phyloP scores from a whole-genome alignment of 2,329 filamentous ascomycete species.

The Aspergillus aculeatinus region DNA sequence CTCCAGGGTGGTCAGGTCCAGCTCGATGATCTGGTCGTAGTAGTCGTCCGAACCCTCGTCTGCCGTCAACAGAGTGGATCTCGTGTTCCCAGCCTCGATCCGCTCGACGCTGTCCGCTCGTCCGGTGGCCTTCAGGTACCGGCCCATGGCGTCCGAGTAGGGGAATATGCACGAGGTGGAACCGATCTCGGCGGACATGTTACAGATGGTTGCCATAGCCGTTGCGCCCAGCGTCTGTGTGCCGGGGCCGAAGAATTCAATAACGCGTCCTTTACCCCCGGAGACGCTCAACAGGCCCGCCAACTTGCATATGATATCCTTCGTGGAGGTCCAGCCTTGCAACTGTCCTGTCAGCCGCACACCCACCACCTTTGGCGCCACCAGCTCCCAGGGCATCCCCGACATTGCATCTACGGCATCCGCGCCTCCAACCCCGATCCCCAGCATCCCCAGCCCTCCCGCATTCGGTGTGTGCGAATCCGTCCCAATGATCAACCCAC shows the following conservation, averaged over 20 bases:
- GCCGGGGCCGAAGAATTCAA: conserved; percentile 59
- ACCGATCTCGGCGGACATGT: conserved; percentile 62
- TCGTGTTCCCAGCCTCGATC: conserved; percentile 45
- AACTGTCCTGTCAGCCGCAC: conserved; percentile 42
- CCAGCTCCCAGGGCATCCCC: conserved; percentile 90
- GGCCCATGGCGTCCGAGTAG: conserved; percentile 93
- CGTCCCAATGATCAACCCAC: conserved; percentile 90
- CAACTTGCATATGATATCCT: conserved; percentile 94
- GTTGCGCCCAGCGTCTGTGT: conserved; percentile 70
- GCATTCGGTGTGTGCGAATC: conserved; percentile 95
- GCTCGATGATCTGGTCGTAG: conserved; percentile 90
- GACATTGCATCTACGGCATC: conserved; percentile 98
- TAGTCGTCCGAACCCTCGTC: conserved; percentile 73
- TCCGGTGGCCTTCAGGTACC: conserved; percentile 87
- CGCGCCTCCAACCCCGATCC: conserved; percentile 92
- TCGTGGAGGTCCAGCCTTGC: conserved; percentile 84
- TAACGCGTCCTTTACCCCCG: conserved; percentile 84
- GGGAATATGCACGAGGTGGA: conserved; percentile 89
- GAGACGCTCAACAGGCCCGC: conserved; percentile 93
- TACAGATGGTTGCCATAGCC: conserved; percentile 76
- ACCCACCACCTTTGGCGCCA: conserved; percentile 67
- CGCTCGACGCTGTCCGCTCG: conserved; percentile 69
- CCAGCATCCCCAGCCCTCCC: conserved; percentile 87
- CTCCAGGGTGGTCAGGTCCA: conserved; percentile 87
- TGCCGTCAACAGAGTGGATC: conserved; percentile 64